Evolutionary conservation across 495 filamentous ascomycete genomes (phyloP).

Genomic region (Daldinia concentrica): DNA sequence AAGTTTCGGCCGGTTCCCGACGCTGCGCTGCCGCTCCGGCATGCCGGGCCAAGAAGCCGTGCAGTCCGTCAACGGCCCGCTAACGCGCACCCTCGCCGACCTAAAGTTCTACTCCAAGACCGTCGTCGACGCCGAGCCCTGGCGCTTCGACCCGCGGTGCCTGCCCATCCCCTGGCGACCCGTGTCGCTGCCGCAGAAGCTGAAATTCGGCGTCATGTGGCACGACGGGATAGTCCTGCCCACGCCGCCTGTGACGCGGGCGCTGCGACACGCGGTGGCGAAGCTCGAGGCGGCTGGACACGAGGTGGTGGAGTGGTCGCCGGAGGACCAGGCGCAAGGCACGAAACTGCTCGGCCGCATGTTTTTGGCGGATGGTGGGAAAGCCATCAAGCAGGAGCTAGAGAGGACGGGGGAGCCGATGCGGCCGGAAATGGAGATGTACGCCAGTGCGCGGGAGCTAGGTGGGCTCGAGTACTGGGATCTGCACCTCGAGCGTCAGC

Average conservation of each 20-base stretch:
- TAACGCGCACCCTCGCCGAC: conserved; percentile 82
- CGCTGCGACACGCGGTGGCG: conserved; percentile 68
- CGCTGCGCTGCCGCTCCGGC: conserved; percentile 75
- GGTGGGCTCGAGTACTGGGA: conserved; percentile 79
- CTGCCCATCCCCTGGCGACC: conserved; percentile 81
- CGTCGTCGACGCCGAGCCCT: conserved; percentile 79
- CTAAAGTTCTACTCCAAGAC: conserved; percentile 76
- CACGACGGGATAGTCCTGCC: conserved; percentile 81
- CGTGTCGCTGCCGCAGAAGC: conserved; percentile 59
- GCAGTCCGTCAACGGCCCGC: conserved; percentile 81
- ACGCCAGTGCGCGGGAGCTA: conserved; percentile 66
- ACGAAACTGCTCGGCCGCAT: conserved; percentile 76
- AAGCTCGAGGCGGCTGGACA: conserved; percentile 76
- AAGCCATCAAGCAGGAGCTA: conserved; percentile 74
- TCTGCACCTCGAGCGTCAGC: conserved; percentile 72
- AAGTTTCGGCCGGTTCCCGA: conserved; percentile 85
- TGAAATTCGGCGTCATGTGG: conserved; percentile 75
- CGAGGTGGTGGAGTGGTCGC: conserved; percentile 70
- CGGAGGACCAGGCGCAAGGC: conserved; percentile 68
- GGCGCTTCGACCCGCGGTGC: conserved; percentile 81
- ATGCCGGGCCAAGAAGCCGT: conserved; percentile 91
- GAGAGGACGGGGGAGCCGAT: conserved; percentile 79
- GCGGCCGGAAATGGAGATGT: conserved; percentile 71
- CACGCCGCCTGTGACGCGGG: conserved; percentile 80
- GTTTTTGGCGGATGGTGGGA: conserved; percentile 81